Percentiles rank a stretch among this genome's conserved stretches.
Conservation (phyloP, 305 asterid genomes). For the Solanum hybrid region DNA sequence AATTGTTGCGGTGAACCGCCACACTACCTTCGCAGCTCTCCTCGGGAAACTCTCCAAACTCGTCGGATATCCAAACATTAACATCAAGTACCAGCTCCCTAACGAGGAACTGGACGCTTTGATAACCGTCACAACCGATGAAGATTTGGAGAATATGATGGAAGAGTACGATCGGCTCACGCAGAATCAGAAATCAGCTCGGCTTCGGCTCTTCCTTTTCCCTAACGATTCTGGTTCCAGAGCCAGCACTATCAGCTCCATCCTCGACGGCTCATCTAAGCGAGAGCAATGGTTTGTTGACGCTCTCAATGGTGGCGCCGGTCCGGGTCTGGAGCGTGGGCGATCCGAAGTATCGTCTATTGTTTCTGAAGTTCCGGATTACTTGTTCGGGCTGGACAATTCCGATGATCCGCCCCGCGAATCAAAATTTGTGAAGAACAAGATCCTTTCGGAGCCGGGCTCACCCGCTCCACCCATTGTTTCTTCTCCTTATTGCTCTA, state of each 20-base stretch:
- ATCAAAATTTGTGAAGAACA: slow-evolving; percentile 23
- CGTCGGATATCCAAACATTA: slow-evolving; percentile 40
- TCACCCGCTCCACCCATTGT: slow-evolving; percentile 49
- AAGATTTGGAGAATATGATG: slow-evolving; percentile 89
- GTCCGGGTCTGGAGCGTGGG: slow-evolving; percentile 61
- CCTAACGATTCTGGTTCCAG: slow-evolving; percentile 38
- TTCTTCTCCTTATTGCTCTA: slow-evolving; percentile 62
- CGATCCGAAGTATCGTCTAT: slow-evolving; percentile 83
- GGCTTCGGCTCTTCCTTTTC: slow-evolving; percentile 73
- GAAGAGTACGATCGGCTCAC: slow-evolving; percentile 80
- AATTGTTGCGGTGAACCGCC: slow-evolving; percentile 74
- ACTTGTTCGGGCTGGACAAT: slow-evolving; percentile 73
- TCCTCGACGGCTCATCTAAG: slow-evolving; percentile 87
- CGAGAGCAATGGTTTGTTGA: slow-evolving; percentile 84
- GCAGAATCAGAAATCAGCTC: slow-evolving; percentile 43
- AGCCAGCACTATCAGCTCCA: slow-evolving; percentile 54
- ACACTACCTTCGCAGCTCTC: slow-evolving; percentile 39
- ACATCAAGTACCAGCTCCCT: slow-evolving; percentile 87
- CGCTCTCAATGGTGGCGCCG: slow-evolving; percentile 61
- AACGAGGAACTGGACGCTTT: slow-evolving; percentile 82
- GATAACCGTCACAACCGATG: slow-evolving; percentile 68
- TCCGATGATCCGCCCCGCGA: slow-evolving; percentile 54
- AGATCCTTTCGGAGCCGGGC: slow-evolving; percentile 53
- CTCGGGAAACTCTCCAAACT: slow-evolving; percentile 57
- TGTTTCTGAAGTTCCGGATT: slow-evolving; percentile 81